These are phyloP conservation scores for Ascobolus immersus DNA, from an alignment of 495 filamentous ascomycete genomes.

Conservation along the genomic window DNA sequence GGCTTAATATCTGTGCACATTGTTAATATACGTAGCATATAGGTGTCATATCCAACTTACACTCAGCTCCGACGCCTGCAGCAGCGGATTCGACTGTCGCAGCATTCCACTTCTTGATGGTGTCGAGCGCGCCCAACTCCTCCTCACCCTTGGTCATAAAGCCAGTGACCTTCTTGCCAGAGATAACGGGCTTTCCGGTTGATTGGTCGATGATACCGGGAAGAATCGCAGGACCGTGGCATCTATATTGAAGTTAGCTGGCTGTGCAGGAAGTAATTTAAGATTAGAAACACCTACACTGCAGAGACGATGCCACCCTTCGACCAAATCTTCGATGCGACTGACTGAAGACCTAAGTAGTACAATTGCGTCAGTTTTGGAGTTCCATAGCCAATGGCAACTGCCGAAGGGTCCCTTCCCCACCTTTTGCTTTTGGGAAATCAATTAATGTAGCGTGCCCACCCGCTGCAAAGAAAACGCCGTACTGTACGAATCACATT, in stretches of 20 bases:
- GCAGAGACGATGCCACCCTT: slow-evolving; percentile 20
- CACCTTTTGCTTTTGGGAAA: too few species aligned
- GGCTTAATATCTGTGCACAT: too few species aligned
- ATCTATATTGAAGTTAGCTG: slow-evolving; percentile 15
- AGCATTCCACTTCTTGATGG: slow-evolving; percentile 16
- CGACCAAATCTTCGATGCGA: slow-evolving; percentile 19
- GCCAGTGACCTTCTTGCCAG: slow-evolving; percentile 21
- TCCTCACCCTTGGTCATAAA: slow-evolving; percentile 23
- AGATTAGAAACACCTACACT: too few species aligned
- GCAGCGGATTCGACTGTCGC: slow-evolving; percentile 20
- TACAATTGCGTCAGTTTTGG: too few species aligned
- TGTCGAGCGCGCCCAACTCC: slow-evolving; percentile 18
- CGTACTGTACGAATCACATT: slow-evolving; percentile 18
- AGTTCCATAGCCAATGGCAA: too few species aligned
- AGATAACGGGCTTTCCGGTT: slow-evolving; percentile 21
- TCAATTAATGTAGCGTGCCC: too few species aligned
- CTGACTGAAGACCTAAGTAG: too few species aligned
- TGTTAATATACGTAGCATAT: neutral
- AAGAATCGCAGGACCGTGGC: slow-evolving; percentile 24
- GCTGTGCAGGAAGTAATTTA: too few species aligned
- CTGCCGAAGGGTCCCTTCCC: too few species aligned
- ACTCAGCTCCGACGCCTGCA: slow-evolving; percentile 17
- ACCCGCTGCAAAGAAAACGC: too few species aligned
- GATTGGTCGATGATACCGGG: slow-evolving; percentile 17
- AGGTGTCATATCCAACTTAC: slow-evolving; percentile 11